phyloP scores from a whole-genome alignment of 176 grass and related monocot genomes.

The Otatea glauca region DNA sequence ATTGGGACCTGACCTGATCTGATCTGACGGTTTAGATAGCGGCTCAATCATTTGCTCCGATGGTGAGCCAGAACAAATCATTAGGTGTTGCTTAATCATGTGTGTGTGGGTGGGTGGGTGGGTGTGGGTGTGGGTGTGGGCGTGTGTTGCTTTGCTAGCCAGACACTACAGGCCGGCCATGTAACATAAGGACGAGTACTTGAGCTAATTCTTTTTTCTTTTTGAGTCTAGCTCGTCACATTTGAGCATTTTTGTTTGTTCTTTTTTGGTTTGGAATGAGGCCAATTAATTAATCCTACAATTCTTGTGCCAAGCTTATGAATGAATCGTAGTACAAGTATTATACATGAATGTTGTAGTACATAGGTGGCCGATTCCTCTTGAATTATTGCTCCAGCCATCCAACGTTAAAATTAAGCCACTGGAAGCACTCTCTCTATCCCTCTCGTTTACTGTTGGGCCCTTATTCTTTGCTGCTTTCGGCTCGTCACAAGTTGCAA shows the following conservation, averaged over 20 bases:
- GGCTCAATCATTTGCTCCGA: conserved; percentile 40
- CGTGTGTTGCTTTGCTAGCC: neutral
- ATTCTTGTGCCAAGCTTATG: neutral
- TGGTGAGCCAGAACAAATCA: conserved; percentile 16
- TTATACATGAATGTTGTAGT: neutral
- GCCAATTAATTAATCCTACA: neutral
- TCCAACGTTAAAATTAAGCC: neutral
- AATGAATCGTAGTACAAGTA: neutral
- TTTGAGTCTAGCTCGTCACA: neutral
- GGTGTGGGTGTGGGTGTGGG: too few relatives aligned
- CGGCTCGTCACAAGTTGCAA: too few relatives aligned
- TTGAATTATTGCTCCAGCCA: neutral
- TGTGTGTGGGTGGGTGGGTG: neutral
- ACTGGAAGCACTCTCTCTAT: neutral
- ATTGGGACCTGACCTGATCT: conserved; percentile 21
- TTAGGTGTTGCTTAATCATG: neutral
- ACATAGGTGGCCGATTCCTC: neutral
- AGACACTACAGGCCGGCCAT: neutral
- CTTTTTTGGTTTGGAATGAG: neutral
- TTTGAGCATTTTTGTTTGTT: neutral
- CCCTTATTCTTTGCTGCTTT: neutral
- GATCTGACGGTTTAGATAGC: conserved; percentile 30
- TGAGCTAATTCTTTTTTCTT: too few relatives aligned
- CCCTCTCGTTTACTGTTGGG: too few relatives aligned
- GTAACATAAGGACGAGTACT: neutral